Conservation (phyloP, 352 stramenopile species). For the Vaucheria bursata region DNA sequence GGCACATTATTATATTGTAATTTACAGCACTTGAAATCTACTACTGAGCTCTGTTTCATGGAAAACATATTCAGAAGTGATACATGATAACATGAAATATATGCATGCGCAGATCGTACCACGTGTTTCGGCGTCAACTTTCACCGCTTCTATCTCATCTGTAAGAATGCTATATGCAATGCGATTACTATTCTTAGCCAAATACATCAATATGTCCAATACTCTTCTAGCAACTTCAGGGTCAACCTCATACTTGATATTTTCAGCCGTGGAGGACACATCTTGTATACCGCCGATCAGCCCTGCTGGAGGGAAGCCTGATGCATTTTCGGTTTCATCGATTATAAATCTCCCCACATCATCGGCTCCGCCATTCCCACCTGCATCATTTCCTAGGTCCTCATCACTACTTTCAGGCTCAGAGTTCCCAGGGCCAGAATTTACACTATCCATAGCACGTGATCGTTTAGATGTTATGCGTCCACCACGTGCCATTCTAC, state of each 20-base stretch:
- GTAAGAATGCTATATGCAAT: slow-evolving; percentile 32
- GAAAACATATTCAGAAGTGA: slow-evolving; percentile 6
- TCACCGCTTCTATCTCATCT: slow-evolving; percentile 14
- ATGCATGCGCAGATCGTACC: too few species aligned
- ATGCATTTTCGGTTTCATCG: not conserved
- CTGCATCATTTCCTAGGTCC: not conserved
- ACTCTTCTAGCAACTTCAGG: slow-evolving; percentile 24
- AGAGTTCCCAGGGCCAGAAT: not conserved
- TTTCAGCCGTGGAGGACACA: not conserved
- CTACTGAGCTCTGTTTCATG: too few species aligned
- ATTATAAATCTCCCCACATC: not conserved
- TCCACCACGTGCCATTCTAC: too few species aligned
- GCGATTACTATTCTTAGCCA: slow-evolving; percentile 24
- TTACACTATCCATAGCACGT: too few species aligned
- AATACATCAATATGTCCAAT: slow-evolving; percentile 29
- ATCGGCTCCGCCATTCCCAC: not conserved
- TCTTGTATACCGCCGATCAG: not conserved
- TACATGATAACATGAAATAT: not conserved
- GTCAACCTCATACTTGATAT: slow-evolving; percentile 15
- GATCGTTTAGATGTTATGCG: too few species aligned
- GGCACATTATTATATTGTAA: too few species aligned
- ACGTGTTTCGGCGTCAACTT: not conserved
- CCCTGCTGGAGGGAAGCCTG: not conserved
- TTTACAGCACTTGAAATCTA: too few species aligned
- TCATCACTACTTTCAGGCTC: not conserved